These are phyloP conservation scores for Colletotrichum limetticola DNA, from an alignment of 2,329 filamentous ascomycete species.

Conservation along the genomic window DNA sequence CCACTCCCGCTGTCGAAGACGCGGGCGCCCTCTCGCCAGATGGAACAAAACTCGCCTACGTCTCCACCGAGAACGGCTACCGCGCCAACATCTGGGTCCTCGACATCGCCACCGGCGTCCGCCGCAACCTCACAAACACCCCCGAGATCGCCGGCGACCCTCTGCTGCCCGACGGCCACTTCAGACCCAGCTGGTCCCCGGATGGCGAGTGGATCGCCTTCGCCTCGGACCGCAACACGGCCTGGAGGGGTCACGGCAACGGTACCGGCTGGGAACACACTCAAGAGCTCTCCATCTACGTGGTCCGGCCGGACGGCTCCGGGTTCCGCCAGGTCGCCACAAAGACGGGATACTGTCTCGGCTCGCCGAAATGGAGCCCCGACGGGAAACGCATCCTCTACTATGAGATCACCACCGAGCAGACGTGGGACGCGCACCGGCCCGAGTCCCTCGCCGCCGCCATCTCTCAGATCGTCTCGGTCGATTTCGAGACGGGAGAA, in stretches of 20 bases:
- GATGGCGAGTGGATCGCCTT: constrained; percentile 25
- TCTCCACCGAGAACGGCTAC: constrained; percentile 27
- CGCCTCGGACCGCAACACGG: constrained; percentile 26
- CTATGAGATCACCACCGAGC: constrained; percentile 23
- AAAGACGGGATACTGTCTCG: constrained; percentile 18
- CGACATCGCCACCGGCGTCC: constrained; percentile 6
- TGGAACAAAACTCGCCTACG: constrained; percentile 1
- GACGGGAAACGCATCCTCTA: constrained; percentile 18
- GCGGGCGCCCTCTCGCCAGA: constrained; percentile 15
- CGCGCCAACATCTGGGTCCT: constrained; percentile 21
- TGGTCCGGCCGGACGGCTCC: constrained; percentile 22
- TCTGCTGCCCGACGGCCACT: constrained; percentile 11
- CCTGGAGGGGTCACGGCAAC: constrained; percentile 19
- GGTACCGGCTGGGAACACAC: constrained; percentile 27
- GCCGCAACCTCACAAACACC: constrained; percentile 28
- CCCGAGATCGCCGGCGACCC: constrained; percentile 17
- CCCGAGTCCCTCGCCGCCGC: constrained; percentile 21
- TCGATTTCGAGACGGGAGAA: constrained; percentile 19
- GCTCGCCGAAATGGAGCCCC: constrained; percentile 19
- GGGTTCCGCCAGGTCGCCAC: constrained; percentile 8
- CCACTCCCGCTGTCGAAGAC: constrained; percentile 25
- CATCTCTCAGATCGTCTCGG: constrained; percentile 21
- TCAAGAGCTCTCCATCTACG: constrained; percentile 21
- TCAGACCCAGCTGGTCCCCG: constrained; percentile 23
- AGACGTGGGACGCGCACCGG: constrained; percentile 24